phyloP scores from a whole-genome alignment of 768 basidiomycete species.

The Cystobasidium tubakii region DNA sequence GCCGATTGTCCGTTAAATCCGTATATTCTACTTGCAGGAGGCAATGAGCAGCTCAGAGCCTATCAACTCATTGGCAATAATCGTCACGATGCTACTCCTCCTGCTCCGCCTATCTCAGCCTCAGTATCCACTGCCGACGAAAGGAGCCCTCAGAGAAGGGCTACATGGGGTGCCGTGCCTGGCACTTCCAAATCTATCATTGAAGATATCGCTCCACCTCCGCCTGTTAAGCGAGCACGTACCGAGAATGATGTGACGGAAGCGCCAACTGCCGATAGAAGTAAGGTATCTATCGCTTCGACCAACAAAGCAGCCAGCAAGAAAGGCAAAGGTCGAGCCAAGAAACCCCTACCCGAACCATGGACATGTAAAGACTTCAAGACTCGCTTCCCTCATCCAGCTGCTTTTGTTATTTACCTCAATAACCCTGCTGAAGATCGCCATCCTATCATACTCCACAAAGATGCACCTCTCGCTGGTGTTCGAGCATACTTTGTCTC shows the following conservation, averaged over 20 bases:
- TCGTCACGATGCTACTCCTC: neutral
- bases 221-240: conserved; percentile 6
- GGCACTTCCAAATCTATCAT: neutral
- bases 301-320: neutral
- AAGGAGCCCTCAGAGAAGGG: neutral
- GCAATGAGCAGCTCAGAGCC: neutral
- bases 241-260: neutral
- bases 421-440: neutral
- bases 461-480: conserved; percentile 18
- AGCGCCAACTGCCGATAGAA: neutral
- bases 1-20: neutral
- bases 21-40: neutral
- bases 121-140: neutral
- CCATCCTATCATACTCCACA: conserved; percentile 15
- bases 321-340: conserved; percentile 21
- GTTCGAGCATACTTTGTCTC: conserved; percentile 25
- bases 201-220: neutral
- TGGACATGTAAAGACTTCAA: conserved; percentile 29
- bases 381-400: conserved; percentile 5
- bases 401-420: conserved; percentile 4
- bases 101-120: neutral
- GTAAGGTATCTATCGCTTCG: neutral
- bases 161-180: neutral
- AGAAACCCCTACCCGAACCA: neutral
- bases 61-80: neutral